phyloP scores from a whole-genome alignment of 768 basidiomycete species.

The Tubosaeta sp. region DNA sequence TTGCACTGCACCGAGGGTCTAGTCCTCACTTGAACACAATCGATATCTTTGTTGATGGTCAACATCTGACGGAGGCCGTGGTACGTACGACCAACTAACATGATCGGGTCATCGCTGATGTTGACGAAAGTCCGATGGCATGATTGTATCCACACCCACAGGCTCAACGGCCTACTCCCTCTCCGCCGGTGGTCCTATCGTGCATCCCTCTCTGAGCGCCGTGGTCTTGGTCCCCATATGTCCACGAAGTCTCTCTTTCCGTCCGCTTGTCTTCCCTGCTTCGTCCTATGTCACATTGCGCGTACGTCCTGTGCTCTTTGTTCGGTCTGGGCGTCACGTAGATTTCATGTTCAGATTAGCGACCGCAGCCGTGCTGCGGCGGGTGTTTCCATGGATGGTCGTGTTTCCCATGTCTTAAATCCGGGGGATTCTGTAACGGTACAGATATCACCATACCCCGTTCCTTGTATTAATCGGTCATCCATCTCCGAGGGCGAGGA shows the following conservation, averaged over 20 bases:
- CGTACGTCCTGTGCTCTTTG: slow-evolving; percentile 39
- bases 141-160: slow-evolving; percentile 93
- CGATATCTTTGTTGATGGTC: slow-evolving; percentile 90
- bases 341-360: slow-evolving; percentile 55
- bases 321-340: slow-evolving; percentile 2
- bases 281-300: slow-evolving; percentile 72
- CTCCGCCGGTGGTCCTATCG: slow-evolving; percentile 93
- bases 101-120: slow-evolving; percentile 12
- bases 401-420: slow-evolving; percentile 73
- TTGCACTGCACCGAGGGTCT: slow-evolving; percentile 86
- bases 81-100: slow-evolving; percentile 44
- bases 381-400: slow-evolving; percentile 91
- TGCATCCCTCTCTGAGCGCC: slow-evolving; percentile 87
- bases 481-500: slow-evolving; percentile 57
- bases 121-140: slow-evolving; percentile 72
- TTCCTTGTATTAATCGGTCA: slow-evolving; percentile 89
- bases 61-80: slow-evolving; percentile 93
- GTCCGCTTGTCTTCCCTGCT: slow-evolving; percentile 86
- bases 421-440: slow-evolving; percentile 86
- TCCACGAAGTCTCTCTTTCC: slow-evolving; percentile 86
- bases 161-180: slow-evolving; percentile 96
- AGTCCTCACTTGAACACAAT: slow-evolving; percentile 91
- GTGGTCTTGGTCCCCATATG: slow-evolving; percentile 95
- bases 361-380: slow-evolving; percentile 81
- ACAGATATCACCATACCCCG: slow-evolving; percentile 80